A percentile compares a stretch with the other conserved stretches of the same genome.
Evolutionary conservation across 257 asterid genomes (phyloP).

Genomic region (Fraxinus anomala): DNA sequence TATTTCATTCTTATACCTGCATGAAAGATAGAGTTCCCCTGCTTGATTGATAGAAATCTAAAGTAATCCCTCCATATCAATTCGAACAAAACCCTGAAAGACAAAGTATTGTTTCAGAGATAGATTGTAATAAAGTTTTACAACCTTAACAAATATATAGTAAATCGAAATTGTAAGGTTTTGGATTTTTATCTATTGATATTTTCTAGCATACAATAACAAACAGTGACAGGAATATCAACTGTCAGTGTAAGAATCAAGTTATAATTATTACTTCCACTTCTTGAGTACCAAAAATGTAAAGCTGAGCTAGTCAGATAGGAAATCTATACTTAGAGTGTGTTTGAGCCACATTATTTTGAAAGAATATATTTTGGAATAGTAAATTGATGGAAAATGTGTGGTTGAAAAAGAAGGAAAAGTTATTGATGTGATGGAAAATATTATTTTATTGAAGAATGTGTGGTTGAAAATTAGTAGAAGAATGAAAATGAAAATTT

Average conservation of each 20-base stretch:
- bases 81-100: conserved; percentile 88
- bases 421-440: too few species aligned
- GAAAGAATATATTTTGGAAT: too few species aligned
- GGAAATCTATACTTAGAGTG: background rate
- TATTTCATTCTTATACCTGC: conserved; percentile 46
- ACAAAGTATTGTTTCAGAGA: conserved; percentile 14
- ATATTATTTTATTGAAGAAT: too few species aligned
- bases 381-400: too few species aligned
- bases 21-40: conserved; percentile 75
- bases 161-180: background rate
- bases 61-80: conserved; percentile 98
- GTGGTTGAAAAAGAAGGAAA: too few species aligned
- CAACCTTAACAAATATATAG: background rate
- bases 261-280: background rate
- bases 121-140: background rate
- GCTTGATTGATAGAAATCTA: conserved; percentile 80
- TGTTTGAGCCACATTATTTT: too few species aligned
- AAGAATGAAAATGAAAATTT: too few species aligned
- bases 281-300: conserved; percentile 4
- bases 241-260: background rate
- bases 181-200: background rate
- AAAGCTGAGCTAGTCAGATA: background rate
- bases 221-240: background rate
- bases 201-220: background rate
- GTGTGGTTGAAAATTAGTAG: too few species aligned